Evolutionary conservation across 2,329 filamentous ascomycete species (phyloP).

Genomic region (Tolypocladium ovalisporum): DNA sequence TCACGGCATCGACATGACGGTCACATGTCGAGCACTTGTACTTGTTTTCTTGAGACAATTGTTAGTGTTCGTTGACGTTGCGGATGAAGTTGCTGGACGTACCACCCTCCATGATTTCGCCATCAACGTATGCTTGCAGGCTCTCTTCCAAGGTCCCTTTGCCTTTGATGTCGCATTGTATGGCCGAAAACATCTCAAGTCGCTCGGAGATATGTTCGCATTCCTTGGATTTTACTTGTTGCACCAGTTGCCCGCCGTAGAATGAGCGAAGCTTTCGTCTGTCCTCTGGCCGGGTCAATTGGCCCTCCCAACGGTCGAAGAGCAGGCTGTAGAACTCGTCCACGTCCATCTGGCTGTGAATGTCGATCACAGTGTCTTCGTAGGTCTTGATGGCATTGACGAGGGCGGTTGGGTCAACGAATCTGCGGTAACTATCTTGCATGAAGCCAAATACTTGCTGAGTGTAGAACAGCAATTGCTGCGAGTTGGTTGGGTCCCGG

Average conservation of each 20-base stretch:
- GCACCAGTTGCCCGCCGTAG: constrained; percentile 83
- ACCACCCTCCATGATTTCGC: constrained; percentile 90
- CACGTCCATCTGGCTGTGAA: constrained; percentile 90
- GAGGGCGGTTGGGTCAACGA: constrained; percentile 61
- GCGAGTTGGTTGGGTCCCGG: constrained; percentile 40
- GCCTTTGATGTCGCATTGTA: constrained; percentile 93
- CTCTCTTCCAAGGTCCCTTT: constrained; percentile 78
- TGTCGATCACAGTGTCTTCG: constrained; percentile 73
- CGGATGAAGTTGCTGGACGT: constrained; percentile 11
- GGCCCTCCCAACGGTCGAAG: constrained; percentile 82
- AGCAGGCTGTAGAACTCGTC: constrained; percentile 95
- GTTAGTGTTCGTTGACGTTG: background rate
- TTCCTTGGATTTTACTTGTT: constrained; percentile 91
- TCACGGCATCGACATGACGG: constrained; percentile 83
- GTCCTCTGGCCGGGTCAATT: constrained; percentile 55
- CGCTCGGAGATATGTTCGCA: constrained; percentile 89
- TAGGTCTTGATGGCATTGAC: constrained; percentile 72
- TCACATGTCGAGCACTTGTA: constrained; percentile 93
- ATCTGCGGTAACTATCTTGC: constrained; percentile 70
- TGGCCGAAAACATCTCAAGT: constrained; percentile 82
- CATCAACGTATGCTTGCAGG: constrained; percentile 87
- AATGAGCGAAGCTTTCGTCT: constrained; percentile 70
- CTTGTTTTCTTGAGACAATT: constrained; percentile 64
- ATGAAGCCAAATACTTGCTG: constrained; percentile 75
- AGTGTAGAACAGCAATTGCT: constrained; percentile 64